Conservation (phyloP, 345 rosid genomes). For the Acer saccharum region DNA sequence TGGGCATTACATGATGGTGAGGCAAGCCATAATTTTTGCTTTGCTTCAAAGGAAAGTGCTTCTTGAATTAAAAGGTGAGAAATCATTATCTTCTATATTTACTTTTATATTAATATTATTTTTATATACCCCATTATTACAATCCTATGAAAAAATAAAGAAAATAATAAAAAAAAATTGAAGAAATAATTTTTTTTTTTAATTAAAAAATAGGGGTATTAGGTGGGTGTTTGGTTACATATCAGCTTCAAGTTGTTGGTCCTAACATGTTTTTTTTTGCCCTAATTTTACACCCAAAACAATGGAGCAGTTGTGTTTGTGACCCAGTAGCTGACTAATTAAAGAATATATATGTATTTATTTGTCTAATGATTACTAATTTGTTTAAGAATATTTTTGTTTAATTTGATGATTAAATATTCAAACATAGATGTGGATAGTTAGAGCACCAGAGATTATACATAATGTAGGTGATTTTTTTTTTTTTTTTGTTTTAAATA, state of each 20-base stretch:
- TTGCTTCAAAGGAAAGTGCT: conserved; percentile 66
- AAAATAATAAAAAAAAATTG: no score
- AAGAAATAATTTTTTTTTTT: no score
- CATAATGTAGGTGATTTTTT: not conserved
- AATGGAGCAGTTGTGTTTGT: conserved; percentile 15
- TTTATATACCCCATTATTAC: not conserved
- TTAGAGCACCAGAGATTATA: not conserved
- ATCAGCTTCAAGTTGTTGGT: conserved; percentile 43
- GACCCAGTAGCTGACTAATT: not conserved
- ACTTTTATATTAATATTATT: not conserved
- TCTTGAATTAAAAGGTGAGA: conserved; percentile 31
- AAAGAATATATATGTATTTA: not conserved
- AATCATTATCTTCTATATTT: conserved; percentile 54
- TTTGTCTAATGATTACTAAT: not conserved
- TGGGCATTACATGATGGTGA: conserved; percentile 27
- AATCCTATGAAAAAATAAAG: no score
- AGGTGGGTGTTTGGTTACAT: conserved; percentile 38
- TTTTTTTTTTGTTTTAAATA: no score
- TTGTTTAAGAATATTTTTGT: not conserved
- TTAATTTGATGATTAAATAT: not conserved
- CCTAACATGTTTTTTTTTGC: not conserved
- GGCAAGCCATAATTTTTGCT: conserved; percentile 38
- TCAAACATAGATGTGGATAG: not conserved
- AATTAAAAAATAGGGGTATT: not conserved
- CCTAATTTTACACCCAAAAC: conserved; percentile 12